These are phyloP conservation scores for Aspergillus flavus DNA, from an alignment of 2,329 filamentous ascomycete species.

Conservation along the genomic window DNA sequence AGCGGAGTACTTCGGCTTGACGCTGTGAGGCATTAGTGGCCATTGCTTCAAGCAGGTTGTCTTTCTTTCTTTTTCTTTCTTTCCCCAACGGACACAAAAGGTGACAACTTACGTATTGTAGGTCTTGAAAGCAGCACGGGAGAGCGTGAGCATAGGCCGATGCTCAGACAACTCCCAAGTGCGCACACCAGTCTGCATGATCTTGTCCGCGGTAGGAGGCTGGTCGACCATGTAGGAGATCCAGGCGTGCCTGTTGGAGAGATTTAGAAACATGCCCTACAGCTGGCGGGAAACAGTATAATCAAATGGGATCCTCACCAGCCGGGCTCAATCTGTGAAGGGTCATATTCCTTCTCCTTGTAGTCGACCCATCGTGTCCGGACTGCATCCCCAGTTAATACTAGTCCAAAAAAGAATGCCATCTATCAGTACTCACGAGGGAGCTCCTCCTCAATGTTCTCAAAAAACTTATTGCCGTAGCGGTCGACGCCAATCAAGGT, in stretches of 20 bases:
- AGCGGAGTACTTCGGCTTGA: slow-evolving; percentile 37
- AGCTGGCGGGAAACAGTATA: neutral
- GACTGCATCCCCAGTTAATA: slow-evolving; percentile 55
- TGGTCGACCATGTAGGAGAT: slow-evolving; percentile 91
- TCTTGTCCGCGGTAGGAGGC: slow-evolving; percentile 74
- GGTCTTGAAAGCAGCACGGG: slow-evolving; percentile 80
- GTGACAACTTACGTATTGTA: slow-evolving; percentile 84
- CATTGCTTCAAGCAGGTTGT: neutral
- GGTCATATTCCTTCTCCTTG: slow-evolving; percentile 72
- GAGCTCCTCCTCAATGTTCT: slow-evolving; percentile 87
- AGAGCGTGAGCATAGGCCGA: slow-evolving; percentile 73
- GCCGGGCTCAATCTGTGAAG: slow-evolving; percentile 80
- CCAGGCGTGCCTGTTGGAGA: slow-evolving; percentile 78
- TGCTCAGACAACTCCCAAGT: slow-evolving; percentile 76
- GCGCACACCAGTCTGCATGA: slow-evolving; percentile 68
- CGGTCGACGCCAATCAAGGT: slow-evolving; percentile 80
- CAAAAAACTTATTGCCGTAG: slow-evolving; percentile 96
- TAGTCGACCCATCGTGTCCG: slow-evolving; percentile 98
- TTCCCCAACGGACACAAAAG: neutral
- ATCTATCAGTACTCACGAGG: slow-evolving; percentile 63
- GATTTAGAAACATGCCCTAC: neutral
- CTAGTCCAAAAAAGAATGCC: slow-evolving; percentile 11
- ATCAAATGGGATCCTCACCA: slow-evolving; percentile 56
- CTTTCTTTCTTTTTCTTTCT: neutral
- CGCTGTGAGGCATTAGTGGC: slow-evolving; percentile 22